A percentile compares a stretch with the other conserved stretches of the same genome.
phyloP scores from a whole-genome alignment of 164 flowering plant genomes.

The grape (Vitis vinifera) region DNA sequence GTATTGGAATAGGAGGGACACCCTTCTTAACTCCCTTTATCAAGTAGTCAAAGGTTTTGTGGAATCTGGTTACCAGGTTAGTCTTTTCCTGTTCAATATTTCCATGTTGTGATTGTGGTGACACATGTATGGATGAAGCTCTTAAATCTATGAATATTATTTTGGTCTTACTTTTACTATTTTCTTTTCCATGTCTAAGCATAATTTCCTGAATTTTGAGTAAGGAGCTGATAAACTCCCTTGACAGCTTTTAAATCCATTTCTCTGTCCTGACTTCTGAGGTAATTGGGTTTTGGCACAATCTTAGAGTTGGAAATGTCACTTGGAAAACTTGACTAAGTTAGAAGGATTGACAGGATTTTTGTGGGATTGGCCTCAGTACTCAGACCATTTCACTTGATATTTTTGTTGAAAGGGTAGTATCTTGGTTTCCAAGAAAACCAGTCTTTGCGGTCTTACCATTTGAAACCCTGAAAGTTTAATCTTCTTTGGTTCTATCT shows the following conservation, averaged over 20 bases:
- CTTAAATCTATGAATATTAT: not conserved
- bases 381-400: no score
- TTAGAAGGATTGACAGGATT: no score
- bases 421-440: no score
- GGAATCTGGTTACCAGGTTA: conserved; percentile 55
- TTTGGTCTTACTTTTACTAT: not conserved
- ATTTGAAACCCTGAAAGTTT: no score
- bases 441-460: no score
- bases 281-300: not conserved
- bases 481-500: no score
- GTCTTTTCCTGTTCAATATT: conserved; percentile 8
- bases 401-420: no score
- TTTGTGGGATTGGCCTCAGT: no score
- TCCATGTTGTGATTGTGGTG: not conserved
- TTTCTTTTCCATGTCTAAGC: not conserved
- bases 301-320: not conserved
- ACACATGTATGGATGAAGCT: not conserved
- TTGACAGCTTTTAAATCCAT: not conserved
- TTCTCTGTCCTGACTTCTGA: not conserved
- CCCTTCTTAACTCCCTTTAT: conserved; percentile 71
- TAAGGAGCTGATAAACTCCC: not conserved
- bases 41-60: conserved; percentile 54
- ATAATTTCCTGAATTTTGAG: not conserved
- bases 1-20: conserved; percentile 70
- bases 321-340: not conserved